These are phyloP conservation scores for Gynandropsis gynandra DNA, from an alignment of 345 rosid species.

Conservation along the genomic window DNA sequence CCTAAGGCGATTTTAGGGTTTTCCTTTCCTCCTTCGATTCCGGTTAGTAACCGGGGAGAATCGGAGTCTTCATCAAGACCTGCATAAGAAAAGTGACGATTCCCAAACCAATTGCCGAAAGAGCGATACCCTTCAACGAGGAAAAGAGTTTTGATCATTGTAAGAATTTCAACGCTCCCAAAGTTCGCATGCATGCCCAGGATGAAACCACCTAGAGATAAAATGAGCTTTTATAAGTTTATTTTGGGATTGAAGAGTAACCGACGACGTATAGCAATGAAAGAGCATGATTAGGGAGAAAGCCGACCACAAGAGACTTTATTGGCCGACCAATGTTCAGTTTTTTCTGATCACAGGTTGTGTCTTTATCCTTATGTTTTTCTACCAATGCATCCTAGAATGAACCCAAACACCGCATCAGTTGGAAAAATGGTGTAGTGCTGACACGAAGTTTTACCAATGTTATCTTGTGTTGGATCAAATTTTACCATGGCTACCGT, in stretches of 20 bases:
- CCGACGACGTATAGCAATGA: not conserved
- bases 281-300: conserved; percentile 1
- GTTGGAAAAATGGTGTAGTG: no score
- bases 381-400: conserved; percentile 74
- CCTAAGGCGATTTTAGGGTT: no score
- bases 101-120: conserved; percentile 44
- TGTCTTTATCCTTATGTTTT: conserved; percentile 55
- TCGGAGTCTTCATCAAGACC: no score
- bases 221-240: conserved; percentile 8
- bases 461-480: no score
- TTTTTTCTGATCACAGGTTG: conserved; percentile 51
- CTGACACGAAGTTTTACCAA: no score
- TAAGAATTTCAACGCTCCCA: conserved; percentile 48
- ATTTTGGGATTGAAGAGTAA: not conserved
- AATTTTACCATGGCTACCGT: no score
- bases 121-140: conserved; percentile 70
- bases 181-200: conserved; percentile 48
- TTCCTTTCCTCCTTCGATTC: no score
- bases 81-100: conserved; percentile 74
- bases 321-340: conserved; percentile 62
- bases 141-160: conserved; percentile 64
- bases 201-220: conserved; percentile 49
- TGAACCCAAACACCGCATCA: no score
- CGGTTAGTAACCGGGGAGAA: no score
- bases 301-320: conserved; percentile 60